A percentile compares a stretch with the other conserved stretches of the same genome.
Conservation (phyloP, 495 filamentous ascomycete genomes). For the Baudoinia panamericana region DNA sequence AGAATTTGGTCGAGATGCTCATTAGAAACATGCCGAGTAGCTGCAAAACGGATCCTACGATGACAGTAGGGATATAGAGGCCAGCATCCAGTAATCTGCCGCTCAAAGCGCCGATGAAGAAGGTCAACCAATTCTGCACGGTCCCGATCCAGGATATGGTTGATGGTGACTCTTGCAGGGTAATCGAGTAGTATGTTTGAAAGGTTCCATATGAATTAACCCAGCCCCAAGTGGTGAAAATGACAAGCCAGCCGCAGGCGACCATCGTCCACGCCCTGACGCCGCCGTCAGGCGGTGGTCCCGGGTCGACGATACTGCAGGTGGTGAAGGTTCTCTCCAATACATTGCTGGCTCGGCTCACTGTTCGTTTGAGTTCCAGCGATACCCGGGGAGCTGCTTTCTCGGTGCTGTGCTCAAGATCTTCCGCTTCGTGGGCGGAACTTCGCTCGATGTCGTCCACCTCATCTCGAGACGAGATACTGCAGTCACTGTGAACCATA, state of each 20-base stretch:
- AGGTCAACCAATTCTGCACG: conserved; percentile 41
- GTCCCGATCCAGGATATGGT: conserved; percentile 47
- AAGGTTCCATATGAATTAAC: conserved; percentile 68
- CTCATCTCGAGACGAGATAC: not conserved
- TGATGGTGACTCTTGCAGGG: conserved; percentile 30
- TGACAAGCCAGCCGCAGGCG: conserved; percentile 49
- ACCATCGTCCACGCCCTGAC: conserved; percentile 54
- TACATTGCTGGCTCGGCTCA: conserved; percentile 9
- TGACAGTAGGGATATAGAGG: conserved; percentile 30
- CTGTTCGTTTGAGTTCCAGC: conserved; percentile 8
- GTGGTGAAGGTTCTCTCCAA: conserved; percentile 11
- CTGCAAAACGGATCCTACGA: conserved; percentile 43
- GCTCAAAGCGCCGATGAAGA: conserved; percentile 36
- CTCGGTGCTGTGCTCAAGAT: not conserved
- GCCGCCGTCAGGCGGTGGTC: conserved; percentile 51
- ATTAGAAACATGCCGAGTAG: conserved; percentile 63
- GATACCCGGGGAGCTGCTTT: not conserved
- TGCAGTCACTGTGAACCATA: not conserved
- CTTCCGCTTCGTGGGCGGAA: not conserved
- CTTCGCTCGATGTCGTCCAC: not conserved
- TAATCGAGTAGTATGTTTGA: conserved; percentile 58
- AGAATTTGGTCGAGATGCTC: conserved; percentile 52
- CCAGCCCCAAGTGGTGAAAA: conserved; percentile 65
- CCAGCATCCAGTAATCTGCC: conserved; percentile 28
- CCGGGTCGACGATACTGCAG: conserved; percentile 32